A percentile compares a stretch with the other conserved stretches of the same genome.
phyloP scores from a whole-genome alignment of 148 eudicot species.

The Rhododendron griersonianum region DNA sequence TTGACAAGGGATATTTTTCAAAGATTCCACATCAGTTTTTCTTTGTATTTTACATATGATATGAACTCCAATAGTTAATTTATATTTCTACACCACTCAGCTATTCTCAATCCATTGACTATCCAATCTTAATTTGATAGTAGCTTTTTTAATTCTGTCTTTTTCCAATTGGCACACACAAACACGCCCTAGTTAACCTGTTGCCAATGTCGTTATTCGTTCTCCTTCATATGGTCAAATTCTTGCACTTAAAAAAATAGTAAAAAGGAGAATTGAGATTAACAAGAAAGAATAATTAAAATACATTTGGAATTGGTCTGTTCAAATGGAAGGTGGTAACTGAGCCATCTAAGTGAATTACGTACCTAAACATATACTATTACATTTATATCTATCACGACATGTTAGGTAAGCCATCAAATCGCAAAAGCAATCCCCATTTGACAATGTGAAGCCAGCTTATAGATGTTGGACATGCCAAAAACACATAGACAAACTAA shows the following conservation, averaged over 20 bases:
- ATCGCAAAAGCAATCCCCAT: neutral
- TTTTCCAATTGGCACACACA: neutral
- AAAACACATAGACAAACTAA: neutral
- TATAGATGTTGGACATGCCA: neutral
- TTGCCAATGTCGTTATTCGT: neutral
- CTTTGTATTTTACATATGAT: neutral
- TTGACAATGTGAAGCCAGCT: neutral
- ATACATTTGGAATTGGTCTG: slow-evolving; percentile 2
- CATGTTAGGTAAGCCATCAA: slow-evolving; percentile 1
- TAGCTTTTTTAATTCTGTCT: neutral
- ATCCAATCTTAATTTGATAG: neutral
- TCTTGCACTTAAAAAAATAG: neutral
- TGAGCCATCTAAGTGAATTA: neutral
- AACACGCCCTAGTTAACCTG: neutral
- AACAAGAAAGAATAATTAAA: neutral
- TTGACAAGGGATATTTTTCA: neutral
- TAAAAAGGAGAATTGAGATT: neutral
- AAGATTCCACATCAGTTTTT: neutral
- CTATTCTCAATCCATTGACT: slow-evolving; percentile 11
- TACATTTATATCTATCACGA: neutral
- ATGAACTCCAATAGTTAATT: neutral
- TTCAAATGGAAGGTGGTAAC: neutral
- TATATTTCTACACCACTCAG: neutral
- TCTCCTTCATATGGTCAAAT: neutral
- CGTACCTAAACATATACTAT: neutral